Evolutionary conservation across 2,329 filamentous ascomycete species (phyloP).

Genomic region (Alternaria metachromatica): DNA sequence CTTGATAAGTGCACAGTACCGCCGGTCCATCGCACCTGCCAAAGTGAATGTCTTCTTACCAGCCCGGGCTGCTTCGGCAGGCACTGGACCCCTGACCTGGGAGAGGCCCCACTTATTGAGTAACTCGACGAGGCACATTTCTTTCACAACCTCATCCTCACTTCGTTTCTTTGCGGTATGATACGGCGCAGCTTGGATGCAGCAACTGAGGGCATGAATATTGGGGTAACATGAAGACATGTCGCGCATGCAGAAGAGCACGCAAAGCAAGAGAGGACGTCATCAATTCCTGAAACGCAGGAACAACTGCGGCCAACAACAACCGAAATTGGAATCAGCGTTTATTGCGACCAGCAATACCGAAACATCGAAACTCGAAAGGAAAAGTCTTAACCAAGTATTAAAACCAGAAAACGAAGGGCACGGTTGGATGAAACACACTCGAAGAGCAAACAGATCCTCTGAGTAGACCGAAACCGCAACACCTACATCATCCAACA

Average conservation of each 20-base stretch:
- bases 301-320: neutral
- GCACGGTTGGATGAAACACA: neutral
- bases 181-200: neutral
- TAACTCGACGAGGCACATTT: constrained; percentile 2
- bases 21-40: neutral
- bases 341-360: neutral
- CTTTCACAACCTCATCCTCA: constrained; percentile 13
- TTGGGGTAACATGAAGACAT: neutral
- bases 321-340: neutral
- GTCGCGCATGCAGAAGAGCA: neutral
- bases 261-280: neutral
- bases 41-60: neutral
- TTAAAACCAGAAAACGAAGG: neutral
- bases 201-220: neutral
- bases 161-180: neutral
- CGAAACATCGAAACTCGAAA: neutral
- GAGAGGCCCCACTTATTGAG: constrained; percentile 9
- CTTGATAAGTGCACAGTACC: neutral
- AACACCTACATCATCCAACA: constrained; percentile 13
- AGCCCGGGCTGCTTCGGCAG: constrained; percentile 1
- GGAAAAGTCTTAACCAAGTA: neutral
- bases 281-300: neutral
- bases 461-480: constrained; percentile 4
- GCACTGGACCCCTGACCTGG: constrained; percentile 2
- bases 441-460: constrained; percentile 10